These are phyloP conservation scores for Proliferodiscus dingleyae DNA, from an alignment of 2,329 filamentous ascomycete genomes.

Conservation along the genomic window DNA sequence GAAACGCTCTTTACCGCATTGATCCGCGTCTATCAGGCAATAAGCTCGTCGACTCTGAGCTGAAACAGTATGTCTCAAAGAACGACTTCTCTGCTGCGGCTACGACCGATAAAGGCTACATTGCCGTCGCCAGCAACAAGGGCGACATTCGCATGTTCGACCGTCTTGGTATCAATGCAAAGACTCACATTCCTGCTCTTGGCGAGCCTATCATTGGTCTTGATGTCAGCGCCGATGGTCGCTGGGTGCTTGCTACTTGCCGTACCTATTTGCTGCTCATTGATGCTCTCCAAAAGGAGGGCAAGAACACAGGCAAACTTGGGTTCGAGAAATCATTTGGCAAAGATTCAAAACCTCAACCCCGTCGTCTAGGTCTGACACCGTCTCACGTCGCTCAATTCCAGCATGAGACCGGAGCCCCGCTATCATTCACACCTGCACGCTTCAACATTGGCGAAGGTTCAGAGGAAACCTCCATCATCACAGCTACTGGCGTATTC, in stretches of 20 bases:
- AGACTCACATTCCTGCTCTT: slow-evolving; percentile 92
- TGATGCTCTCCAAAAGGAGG: slow-evolving; percentile 82
- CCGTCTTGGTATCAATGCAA: slow-evolving; percentile 91
- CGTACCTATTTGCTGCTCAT: slow-evolving; percentile 92
- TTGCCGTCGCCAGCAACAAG: slow-evolving; percentile 96
- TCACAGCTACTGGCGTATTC: slow-evolving; percentile 93
- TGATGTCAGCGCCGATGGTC: slow-evolving; percentile 91
- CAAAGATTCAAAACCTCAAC: slow-evolving; percentile 89
- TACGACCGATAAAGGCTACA: slow-evolving; percentile 93
- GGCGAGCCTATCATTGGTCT: slow-evolving; percentile 93
- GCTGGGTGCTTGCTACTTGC: slow-evolving; percentile 92
- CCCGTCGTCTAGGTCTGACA: slow-evolving; percentile 80
- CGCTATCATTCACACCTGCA: slow-evolving; percentile 82
- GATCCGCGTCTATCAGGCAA: slow-evolving; percentile 85
- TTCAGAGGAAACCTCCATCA: slow-evolving; percentile 82
- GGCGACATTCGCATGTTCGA: slow-evolving; percentile 97
- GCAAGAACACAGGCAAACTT: slow-evolving; percentile 97
- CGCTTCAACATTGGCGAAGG: slow-evolving; percentile 90
- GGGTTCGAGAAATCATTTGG: slow-evolving; percentile 92
- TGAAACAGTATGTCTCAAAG: slow-evolving; percentile 96
- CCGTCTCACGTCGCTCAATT: slow-evolving; percentile 95
- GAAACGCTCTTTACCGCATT: slow-evolving; percentile 88
- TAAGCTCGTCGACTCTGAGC: slow-evolving; percentile 86
- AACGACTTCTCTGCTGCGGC: slow-evolving; percentile 94
- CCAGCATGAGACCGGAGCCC: slow-evolving; percentile 87